These are phyloP conservation scores for Hansenula lynferdii DNA, from an alignment of 1,139 yeast species.

Conservation along the genomic window DNA sequence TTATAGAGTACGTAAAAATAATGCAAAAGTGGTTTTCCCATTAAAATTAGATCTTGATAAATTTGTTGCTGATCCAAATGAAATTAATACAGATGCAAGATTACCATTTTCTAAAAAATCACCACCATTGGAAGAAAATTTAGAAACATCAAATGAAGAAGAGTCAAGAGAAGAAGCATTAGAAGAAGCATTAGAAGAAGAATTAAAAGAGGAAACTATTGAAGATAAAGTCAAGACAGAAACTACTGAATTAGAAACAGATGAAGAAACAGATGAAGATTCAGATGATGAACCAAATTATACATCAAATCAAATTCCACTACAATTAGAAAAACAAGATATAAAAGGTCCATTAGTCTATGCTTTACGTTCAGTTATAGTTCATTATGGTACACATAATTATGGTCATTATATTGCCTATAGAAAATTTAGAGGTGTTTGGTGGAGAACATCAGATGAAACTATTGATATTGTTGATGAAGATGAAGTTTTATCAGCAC, in stretches of 20 bases:
- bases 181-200: constrained; percentile 15
- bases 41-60: constrained; percentile 57
- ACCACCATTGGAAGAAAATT: constrained; percentile 7
- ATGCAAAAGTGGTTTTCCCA: constrained; percentile 78
- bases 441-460: constrained; percentile 97
- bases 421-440: constrained; percentile 71
- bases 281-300: constrained; percentile 12
- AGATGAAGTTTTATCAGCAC: constrained; percentile 71
- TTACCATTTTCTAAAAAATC: constrained; percentile 60
- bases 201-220: constrained; percentile 10
- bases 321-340: constrained; percentile 18
- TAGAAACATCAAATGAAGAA: constrained; percentile 8
- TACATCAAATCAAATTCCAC: constrained; percentile 3
- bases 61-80: constrained; percentile 65
- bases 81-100: constrained; percentile 78
- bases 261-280: constrained; percentile 12
- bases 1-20: constrained; percentile 77
- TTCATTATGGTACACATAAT: constrained; percentile 92
- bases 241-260: constrained; percentile 6
- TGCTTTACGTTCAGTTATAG: constrained; percentile 75
- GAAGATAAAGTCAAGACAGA: constrained; percentile 9
- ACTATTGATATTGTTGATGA: constrained; percentile 76
- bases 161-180: constrained; percentile 8
- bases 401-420: constrained; percentile 93
- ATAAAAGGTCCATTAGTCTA: constrained; percentile 46